Evolutionary conservation across 805 yeast species (phyloP).

Genomic region (Debaryomyces castellii): DNA sequence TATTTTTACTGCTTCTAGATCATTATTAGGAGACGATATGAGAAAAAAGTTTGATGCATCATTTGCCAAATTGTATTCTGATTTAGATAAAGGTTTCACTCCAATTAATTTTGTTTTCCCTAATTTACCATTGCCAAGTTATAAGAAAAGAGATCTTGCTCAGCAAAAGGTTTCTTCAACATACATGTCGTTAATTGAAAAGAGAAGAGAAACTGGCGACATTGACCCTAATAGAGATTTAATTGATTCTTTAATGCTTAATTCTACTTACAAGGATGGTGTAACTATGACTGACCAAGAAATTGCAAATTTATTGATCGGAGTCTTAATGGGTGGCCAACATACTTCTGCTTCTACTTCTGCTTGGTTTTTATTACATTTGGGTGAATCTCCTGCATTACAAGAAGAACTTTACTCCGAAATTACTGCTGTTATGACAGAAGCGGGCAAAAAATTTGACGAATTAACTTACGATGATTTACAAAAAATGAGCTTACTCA

Average conservation of each 20-base stretch:
- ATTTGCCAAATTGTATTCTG: slow-evolving; percentile 83
- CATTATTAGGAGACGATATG: slow-evolving; percentile 88
- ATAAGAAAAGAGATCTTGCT: slow-evolving; percentile 83
- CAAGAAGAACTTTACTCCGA: slow-evolving; percentile 82
- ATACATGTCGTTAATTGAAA: slow-evolving; percentile 72
- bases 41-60: slow-evolving; percentile 77
- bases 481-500: slow-evolving; percentile 77
- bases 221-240: slow-evolving; percentile 78
- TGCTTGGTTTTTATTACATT: slow-evolving; percentile 89
- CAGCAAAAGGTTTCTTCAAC: slow-evolving; percentile 78
- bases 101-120: slow-evolving; percentile 96
- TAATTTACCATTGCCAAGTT: slow-evolving; percentile 82
- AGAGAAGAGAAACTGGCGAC: slow-evolving; percentile 76
- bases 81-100: slow-evolving; percentile 94
- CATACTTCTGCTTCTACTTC: slow-evolving; percentile 97
- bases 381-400: slow-evolving; percentile 82
- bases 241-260: slow-evolving; percentile 81
- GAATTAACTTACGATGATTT: slow-evolving; percentile 80
- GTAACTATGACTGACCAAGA: slow-evolving; percentile 91
- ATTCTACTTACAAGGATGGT: slow-evolving; percentile 90
- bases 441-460: slow-evolving; percentile 42
- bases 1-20: slow-evolving; percentile 91
- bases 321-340: slow-evolving; percentile 98
- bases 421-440: slow-evolving; percentile 61
- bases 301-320: slow-evolving; percentile 90